Evolutionary conservation across 257 asterid genomes (phyloP), one percentile per base, ranked within the genome.

Genomic region (Nicotiana paniculata): DNA sequence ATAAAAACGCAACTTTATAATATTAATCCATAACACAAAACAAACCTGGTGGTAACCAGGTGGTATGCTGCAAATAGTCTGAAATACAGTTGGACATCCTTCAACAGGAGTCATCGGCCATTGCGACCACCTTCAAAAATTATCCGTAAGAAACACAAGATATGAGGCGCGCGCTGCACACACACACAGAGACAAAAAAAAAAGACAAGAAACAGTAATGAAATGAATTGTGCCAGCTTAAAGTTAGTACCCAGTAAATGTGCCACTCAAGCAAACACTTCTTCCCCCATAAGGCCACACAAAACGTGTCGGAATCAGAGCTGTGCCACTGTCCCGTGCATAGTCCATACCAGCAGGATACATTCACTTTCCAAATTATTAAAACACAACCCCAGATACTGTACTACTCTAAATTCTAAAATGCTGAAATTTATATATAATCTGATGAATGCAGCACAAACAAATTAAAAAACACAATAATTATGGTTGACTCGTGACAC

Each of bases 241-340:
- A 58, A 35, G 82, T 59, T 83, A 89, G 85, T 84, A 95, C 98
- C 98, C 97, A 11, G 97, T 95, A 81, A 95, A 95, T 2, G 98
- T 87, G 86, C 97, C 97, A 86, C 91, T 87, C 82, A 95, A 86
- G 80, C 68, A 89, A 87, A 95, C 98, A 84, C 87, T 84, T 83
- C 95, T 90, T 18, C 98, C 98, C 54, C 97, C 98, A 85, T 95
- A 86, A 81, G 94, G 97, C 98, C 98, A 95, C 66, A 90, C 94
- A 59, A 95, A 93, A 57, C 95, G 90, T 18, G 92, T 89, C 0
- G 97, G 95, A 62, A 93, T 87, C 89, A 92, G 84, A 83, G 85
- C 91, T 77, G 89, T 80, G 16, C 92, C 94, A 83, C 87, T 83
- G 51, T 43, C 51, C 51, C 51, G 51, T 43, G 51, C 51, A 43